phyloP scores from a whole-genome alignment of 2,329 filamentous ascomycete genomes.

The Rutstroemia sp. region DNA sequence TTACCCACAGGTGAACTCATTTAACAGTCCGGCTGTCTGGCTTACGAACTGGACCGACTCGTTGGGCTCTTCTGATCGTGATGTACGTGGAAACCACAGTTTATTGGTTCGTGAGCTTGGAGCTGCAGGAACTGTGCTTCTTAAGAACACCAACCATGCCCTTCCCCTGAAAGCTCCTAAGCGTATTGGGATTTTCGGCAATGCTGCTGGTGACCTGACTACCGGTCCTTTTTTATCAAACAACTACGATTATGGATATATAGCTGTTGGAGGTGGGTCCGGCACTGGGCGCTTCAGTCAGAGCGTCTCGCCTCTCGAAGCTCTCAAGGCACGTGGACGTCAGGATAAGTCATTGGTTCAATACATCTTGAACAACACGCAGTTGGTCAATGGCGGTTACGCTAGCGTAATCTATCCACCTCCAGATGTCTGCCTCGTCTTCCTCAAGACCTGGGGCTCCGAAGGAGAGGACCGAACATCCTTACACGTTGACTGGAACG shows the following conservation, averaged over 20 bases:
- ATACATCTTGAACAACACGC: slow-evolving; percentile 41
- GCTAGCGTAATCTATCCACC: slow-evolving; percentile 32
- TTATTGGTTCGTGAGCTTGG: slow-evolving; percentile 37
- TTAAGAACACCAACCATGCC: slow-evolving; percentile 51
- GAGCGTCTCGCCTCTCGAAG: slow-evolving; percentile 47
- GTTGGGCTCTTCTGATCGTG: slow-evolving; percentile 43
- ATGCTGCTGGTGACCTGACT: slow-evolving; percentile 54
- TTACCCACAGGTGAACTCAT: not conserved
- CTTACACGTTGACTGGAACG: slow-evolving; percentile 17
- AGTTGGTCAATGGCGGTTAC: slow-evolving; percentile 16
- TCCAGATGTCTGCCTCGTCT: slow-evolving; percentile 59
- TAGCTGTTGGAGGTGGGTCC: slow-evolving; percentile 38
- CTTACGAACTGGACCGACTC: slow-evolving; percentile 29
- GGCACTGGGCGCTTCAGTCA: slow-evolving; percentile 37
- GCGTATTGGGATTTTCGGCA: slow-evolving; percentile 45
- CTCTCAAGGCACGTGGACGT: slow-evolving; percentile 37
- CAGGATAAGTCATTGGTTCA: slow-evolving; percentile 40
- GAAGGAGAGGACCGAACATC: slow-evolving; percentile 58
- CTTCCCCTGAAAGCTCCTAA: slow-evolving; percentile 48
- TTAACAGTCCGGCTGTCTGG: slow-evolving; percentile 28
- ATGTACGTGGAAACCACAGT: slow-evolving; percentile 53
- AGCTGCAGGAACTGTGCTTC: slow-evolving; percentile 51
- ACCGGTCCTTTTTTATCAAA: slow-evolving; percentile 26
- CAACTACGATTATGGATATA: slow-evolving; percentile 38
- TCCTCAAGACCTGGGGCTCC: slow-evolving; percentile 59